These are phyloP conservation scores for Solanum piurae DNA, from an alignment of 257 asterid species.

Conservation along the genomic window DNA sequence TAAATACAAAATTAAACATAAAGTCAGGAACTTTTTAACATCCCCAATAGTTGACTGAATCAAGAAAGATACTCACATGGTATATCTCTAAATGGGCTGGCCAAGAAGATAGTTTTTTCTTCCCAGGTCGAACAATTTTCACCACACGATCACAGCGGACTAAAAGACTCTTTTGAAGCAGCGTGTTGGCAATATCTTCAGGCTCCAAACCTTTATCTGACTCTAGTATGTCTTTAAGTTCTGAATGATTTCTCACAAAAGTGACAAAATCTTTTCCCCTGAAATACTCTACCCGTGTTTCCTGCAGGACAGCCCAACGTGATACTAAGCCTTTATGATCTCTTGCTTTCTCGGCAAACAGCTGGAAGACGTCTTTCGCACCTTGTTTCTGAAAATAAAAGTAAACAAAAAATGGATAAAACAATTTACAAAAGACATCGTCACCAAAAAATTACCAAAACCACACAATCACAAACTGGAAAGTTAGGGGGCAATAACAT, in stretches of 20 bases:
- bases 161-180: constrained; percentile 73
- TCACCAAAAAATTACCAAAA: not conserved
- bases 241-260: constrained; percentile 73
- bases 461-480: not conserved
- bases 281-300: constrained; percentile 92
- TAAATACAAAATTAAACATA: not conserved
- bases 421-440: not conserved
- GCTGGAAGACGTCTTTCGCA: constrained; percentile 63
- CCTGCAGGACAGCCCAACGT: constrained; percentile 98
- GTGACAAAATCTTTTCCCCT: constrained; percentile 86
- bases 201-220: constrained; percentile 57
- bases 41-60: not conserved
- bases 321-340: constrained; percentile 91
- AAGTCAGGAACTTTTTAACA: not conserved
- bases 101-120: constrained; percentile 91
- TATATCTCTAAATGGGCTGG: constrained; percentile 94
- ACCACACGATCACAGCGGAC: constrained; percentile 97
- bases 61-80: constrained; percentile 42
- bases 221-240: constrained; percentile 67
- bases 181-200: constrained; percentile 68
- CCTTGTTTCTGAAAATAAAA: constrained; percentile 69
- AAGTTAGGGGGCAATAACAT: not conserved
- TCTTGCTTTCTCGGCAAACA: constrained; percentile 91
- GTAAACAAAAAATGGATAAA: not conserved
- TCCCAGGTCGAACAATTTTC: constrained; percentile 93